Evolutionary conservation across 169 alveolate species (phyloP).

Genomic region (Ichthyophthirius multifiliis): DNA sequence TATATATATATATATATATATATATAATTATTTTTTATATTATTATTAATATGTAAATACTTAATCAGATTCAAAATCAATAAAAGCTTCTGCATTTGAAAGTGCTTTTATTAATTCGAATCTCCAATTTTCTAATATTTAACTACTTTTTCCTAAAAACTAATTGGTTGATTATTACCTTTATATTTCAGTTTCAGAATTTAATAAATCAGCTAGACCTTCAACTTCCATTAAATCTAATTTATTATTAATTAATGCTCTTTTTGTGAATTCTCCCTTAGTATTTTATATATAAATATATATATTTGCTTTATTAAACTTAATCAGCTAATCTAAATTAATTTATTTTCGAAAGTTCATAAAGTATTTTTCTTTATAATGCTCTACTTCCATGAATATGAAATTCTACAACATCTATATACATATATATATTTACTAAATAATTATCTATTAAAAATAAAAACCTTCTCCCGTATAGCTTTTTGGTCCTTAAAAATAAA

Average conservation of each 20-base stretch:
- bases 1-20: not conserved
- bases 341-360: slow-evolving; percentile 12
- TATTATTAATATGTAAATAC: too few relatives aligned
- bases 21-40: not conserved
- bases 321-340: slow-evolving; percentile 42
- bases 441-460: not conserved
- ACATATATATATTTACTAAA: not conserved
- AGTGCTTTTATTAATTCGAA: slow-evolving; percentile 1
- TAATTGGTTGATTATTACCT: slow-evolving; percentile 19
- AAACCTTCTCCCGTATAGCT: slow-evolving; percentile 49
- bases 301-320: not conserved
- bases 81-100: slow-evolving; percentile 51
- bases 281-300: not conserved
- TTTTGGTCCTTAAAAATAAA: slow-evolving; percentile 41
- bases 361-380: slow-evolving; percentile 23
- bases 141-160: slow-evolving; percentile 22
- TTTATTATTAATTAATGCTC: slow-evolving; percentile 45
- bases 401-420: slow-evolving; percentile 36
- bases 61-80: slow-evolving; percentile 50
- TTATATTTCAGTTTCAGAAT: slow-evolving; percentile 32
- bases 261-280: slow-evolving; percentile 52
- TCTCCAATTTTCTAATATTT: slow-evolving; percentile 17
- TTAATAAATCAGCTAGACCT: slow-evolving; percentile 35
- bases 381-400: slow-evolving; percentile 52
- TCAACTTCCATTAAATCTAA: slow-evolving; percentile 40